Conservation (phyloP, 2,329 filamentous ascomycete species). For the Dactylonectria macrodidyma region DNA sequence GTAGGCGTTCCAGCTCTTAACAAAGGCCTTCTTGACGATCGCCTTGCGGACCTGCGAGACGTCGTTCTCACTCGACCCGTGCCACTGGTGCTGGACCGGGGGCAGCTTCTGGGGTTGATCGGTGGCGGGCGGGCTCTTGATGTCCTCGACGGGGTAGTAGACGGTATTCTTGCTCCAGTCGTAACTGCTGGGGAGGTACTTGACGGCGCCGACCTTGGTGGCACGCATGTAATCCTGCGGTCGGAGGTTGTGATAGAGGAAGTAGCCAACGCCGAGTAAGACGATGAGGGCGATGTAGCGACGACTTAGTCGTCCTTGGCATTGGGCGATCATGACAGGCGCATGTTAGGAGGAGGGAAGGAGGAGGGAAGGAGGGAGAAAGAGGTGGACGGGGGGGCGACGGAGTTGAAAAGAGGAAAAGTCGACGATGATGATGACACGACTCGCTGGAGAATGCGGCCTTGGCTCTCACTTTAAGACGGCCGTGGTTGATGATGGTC, state of each 20-base stretch:
- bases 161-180: slow-evolving; percentile 55
- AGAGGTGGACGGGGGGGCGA: no score
- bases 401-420: no score
- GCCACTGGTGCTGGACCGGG: slow-evolving; percentile 60
- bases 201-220: slow-evolving; percentile 43
- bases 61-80: slow-evolving; percentile 58
- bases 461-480: background rate
- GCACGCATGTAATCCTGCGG: slow-evolving; percentile 39
- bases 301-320: slow-evolving; percentile 51
- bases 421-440: slow-evolving; percentile 4
- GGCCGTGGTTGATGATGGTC: background rate
- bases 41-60: slow-evolving; percentile 53
- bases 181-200: slow-evolving; percentile 55
- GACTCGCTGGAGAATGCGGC: background rate
- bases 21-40: slow-evolving; percentile 57
- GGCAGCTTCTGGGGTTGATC: slow-evolving; percentile 50
- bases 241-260: slow-evolving; percentile 48
- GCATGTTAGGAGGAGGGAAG: slow-evolving; percentile 32
- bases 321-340: slow-evolving; percentile 49
- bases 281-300: slow-evolving; percentile 51
- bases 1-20: slow-evolving; percentile 67
- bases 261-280: slow-evolving; percentile 46
- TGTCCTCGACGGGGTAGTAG: slow-evolving; percentile 51
- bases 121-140: slow-evolving; percentile 54
- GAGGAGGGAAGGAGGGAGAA: background rate